Conservation (phyloP, 257 asterid species). For the Scutellaria baicalensis region DNA sequence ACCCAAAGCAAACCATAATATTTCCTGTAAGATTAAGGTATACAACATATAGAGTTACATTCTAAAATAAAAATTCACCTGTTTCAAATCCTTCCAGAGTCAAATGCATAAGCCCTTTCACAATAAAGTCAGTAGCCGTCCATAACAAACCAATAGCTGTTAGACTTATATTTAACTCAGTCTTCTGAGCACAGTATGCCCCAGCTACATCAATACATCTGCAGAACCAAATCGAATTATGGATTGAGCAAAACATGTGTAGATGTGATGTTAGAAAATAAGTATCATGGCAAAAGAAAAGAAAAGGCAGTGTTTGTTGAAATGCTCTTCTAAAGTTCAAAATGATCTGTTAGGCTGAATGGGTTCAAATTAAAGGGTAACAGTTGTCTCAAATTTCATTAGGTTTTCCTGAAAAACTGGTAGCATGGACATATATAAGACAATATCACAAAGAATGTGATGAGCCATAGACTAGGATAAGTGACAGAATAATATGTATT, state of each 20-base stretch:
- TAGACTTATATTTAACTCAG: conserved; percentile 91
- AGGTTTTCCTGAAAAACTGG: background rate
- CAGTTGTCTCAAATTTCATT: background rate
- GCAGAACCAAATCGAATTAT: conserved; percentile 25
- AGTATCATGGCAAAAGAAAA: background rate
- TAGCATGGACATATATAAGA: background rate
- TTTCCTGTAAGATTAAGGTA: conserved; percentile 6
- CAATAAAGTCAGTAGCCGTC: conserved; percentile 91
- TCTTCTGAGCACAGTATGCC: conserved; percentile 86
- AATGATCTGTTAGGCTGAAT: background rate
- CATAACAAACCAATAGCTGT: conserved; percentile 93
- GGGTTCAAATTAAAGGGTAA: background rate
- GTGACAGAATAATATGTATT: background rate
- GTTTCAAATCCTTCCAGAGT: conserved; percentile 45
- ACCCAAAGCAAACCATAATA: conserved; percentile 21
- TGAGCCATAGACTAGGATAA: background rate
- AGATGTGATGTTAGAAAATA: background rate
- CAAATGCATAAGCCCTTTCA: conserved; percentile 53
- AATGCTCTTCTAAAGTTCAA: background rate
- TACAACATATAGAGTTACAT: background rate
- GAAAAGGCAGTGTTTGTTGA: background rate
- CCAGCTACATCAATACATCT: conserved; percentile 97
- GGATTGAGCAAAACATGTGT: conserved; percentile 2
- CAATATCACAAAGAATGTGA: background rate
- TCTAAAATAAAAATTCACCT: conserved; percentile 38